Evolutionary conservation across 495 filamentous ascomycete genomes (phyloP), one percentile per base, ranked within the genome.

Genomic region (Trichocladium uniseriatum): DNA sequence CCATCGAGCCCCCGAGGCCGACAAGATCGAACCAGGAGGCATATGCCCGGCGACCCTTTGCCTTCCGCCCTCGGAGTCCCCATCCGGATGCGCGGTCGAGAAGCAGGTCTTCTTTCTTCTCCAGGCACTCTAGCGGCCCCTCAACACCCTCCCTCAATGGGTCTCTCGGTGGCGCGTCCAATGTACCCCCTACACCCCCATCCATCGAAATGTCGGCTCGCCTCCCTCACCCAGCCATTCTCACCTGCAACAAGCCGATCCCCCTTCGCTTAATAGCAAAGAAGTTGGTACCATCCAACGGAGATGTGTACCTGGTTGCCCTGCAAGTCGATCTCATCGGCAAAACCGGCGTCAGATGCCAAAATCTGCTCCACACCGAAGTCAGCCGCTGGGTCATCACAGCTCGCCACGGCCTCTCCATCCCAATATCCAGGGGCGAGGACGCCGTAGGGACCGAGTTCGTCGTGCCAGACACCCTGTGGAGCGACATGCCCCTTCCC

Each of bases 171-270:
- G 29, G 37, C 34, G 43, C 20, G 38, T 22, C 10, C 18, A 35
- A 19, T 36, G 42, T 16, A 36, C 0, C 29, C 34, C 13, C 39
- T 36, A 7, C 45, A n/a, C 54, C 69, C 0, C 76, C 74, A 7
- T 65, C 62, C 1, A 61, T 77, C 40, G 74, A 77, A 49, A 78
- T 95, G 29, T 91, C 95, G 59, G 82, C 84, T 5, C 78, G 91
- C 5, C 69, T 98, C 28, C 92, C 92, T 0, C 84, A 90, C 62
- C 92, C 92, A 4, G 77, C 89, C 3, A 88, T 95, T 36, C 63
- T 96, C 20, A 95, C 89, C 0, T 95, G 91, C 68, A 89, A 89
- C 60, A 75, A 89, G 53, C 79, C 86, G 0, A 60, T 98, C 5
- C 89, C 92, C 14, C 70, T 98, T 3, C 80, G 89, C 0, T 63